These are phyloP conservation scores for Mycosphaerella sp. DNA, from an alignment of 2,329 filamentous ascomycete genomes.

Conservation along the genomic window DNA sequence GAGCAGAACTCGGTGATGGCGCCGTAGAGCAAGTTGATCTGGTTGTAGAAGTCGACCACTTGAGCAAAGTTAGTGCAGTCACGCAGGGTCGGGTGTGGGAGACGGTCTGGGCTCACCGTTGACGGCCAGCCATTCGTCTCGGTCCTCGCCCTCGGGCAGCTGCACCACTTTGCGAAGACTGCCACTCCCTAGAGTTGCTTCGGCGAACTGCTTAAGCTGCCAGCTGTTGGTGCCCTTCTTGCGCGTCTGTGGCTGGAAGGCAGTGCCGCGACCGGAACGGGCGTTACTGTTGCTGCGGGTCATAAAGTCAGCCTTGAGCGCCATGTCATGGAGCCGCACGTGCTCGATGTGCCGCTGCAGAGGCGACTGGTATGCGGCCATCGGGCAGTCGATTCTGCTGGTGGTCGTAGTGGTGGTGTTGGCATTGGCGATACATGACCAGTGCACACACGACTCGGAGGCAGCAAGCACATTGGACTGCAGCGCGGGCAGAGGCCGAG, in stretches of 20 bases:
- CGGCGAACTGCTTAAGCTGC: constrained; percentile 95
- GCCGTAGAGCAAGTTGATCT: constrained; percentile 97
- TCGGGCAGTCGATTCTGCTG: constrained; percentile 25
- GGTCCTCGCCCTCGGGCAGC: constrained; percentile 91
- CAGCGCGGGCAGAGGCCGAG: constrained; percentile 39
- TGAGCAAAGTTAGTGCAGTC: constrained; percentile 37
- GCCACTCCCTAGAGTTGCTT: constrained; percentile 90
- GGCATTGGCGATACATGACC: constrained; percentile 13
- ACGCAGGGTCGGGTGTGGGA: not conserved
- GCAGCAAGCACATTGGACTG: constrained; percentile 39
- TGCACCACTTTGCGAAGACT: constrained; percentile 95
- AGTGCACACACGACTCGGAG: constrained; percentile 37
- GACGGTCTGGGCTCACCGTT: constrained; percentile 61
- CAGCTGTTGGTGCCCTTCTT: constrained; percentile 85
- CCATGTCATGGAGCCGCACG: constrained; percentile 24
- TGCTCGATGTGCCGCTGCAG: constrained; percentile 32
- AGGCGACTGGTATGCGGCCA: constrained; percentile 30
- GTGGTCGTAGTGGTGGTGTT: not conserved
- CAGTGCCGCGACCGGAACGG: constrained; percentile 68
- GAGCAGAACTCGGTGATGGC: constrained; percentile 99
- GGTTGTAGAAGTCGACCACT: constrained; percentile 99
- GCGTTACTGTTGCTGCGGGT: constrained; percentile 37
- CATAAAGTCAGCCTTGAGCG: constrained; percentile 35
- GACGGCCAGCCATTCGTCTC: constrained; percentile 97
- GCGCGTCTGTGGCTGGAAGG: constrained; percentile 80